Evolutionary conservation across 148 eudicot species (phyloP).

Genomic region (Selenicereus undatus): DNA sequence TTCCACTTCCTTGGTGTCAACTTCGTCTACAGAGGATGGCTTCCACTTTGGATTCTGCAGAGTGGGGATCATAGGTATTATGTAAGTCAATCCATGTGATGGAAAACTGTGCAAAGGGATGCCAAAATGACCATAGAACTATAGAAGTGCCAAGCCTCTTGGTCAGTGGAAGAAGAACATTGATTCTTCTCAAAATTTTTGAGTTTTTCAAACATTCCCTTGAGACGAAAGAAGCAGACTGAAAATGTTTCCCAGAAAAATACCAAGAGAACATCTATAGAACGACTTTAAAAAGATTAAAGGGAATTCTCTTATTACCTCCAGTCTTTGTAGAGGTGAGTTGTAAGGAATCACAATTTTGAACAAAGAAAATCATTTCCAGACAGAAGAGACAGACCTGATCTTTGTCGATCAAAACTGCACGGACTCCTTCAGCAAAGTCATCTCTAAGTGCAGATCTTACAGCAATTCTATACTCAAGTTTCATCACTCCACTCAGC

Average conservation of each 20-base stretch:
- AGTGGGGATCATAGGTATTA: background rate
- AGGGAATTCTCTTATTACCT: too few species aligned
- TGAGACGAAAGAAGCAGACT: background rate
- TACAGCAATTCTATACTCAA: slow-evolving; percentile 80
- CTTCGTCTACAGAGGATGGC: slow-evolving; percentile 64
- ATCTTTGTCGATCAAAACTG: slow-evolving; percentile 89
- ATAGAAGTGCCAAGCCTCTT: too few species aligned
- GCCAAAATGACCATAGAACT: background rate
- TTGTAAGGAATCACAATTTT: too few species aligned
- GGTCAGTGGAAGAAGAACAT: too few species aligned
- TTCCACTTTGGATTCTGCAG: slow-evolving; percentile 91
- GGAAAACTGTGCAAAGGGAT: background rate
- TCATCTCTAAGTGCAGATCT: slow-evolving; percentile 76
- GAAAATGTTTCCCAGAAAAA: too few species aligned
- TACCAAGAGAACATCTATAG: background rate
- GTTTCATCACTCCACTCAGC: slow-evolving; percentile 83
- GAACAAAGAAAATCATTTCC: background rate
- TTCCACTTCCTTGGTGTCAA: slow-evolving; percentile 59
- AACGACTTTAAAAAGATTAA: background rate
- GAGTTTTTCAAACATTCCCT: background rate
- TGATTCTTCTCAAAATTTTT: background rate
- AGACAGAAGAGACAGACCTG: slow-evolving; percentile 48
- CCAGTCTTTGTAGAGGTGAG: too few species aligned
- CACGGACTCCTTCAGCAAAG: slow-evolving; percentile 93
- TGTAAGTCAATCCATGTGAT: background rate